Percentiles rank a stretch among this genome's conserved stretches.
Conservation (phyloP, 2,329 filamentous ascomycete species). For the Fusarium globosum region DNA sequence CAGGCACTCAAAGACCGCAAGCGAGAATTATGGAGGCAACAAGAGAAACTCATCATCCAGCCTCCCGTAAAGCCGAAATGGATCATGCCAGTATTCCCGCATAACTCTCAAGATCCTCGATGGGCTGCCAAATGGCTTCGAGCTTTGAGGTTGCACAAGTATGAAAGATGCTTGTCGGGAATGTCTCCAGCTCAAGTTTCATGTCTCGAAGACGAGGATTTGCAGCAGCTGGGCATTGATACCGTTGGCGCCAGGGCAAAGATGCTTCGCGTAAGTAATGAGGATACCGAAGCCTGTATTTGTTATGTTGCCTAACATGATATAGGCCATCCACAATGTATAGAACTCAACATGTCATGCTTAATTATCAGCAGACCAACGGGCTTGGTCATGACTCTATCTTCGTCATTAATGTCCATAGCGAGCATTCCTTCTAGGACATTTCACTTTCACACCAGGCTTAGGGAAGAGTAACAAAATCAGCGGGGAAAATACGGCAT, state of each 20-base stretch:
- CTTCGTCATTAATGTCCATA: conserved; percentile 3
- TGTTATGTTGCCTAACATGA: conserved; percentile 7
- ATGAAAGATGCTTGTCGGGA: conserved; percentile 39
- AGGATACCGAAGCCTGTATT: background rate
- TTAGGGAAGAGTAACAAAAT: background rate
- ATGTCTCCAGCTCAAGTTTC: conserved; percentile 39
- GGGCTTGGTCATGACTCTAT: conserved; percentile 9
- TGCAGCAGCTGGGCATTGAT: conserved; percentile 41
- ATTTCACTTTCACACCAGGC: background rate
- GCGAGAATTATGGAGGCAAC: conserved; percentile 39
- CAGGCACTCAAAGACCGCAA: conserved; percentile 44
- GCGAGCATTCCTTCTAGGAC: background rate
- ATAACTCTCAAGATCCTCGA: conserved; percentile 38
- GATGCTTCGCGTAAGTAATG: conserved; percentile 40
- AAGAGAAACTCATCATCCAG: conserved; percentile 42
- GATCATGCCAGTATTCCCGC: conserved; percentile 41
- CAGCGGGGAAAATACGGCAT: background rate
- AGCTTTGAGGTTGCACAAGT: conserved; percentile 43
- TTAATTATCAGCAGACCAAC: conserved; percentile 9
- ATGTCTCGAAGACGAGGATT: conserved; percentile 30
- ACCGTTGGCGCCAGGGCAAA: conserved; percentile 43
- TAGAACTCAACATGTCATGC: conserved; percentile 5
- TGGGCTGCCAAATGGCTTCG: conserved; percentile 44
- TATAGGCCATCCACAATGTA: conserved; percentile 37
- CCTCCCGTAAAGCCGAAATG: conserved; percentile 40